Percentiles rank a stretch among this genome's conserved stretches.
phyloP scores from a whole-genome alignment of 495 filamentous ascomycete species.

The Tuber borchii region DNA sequence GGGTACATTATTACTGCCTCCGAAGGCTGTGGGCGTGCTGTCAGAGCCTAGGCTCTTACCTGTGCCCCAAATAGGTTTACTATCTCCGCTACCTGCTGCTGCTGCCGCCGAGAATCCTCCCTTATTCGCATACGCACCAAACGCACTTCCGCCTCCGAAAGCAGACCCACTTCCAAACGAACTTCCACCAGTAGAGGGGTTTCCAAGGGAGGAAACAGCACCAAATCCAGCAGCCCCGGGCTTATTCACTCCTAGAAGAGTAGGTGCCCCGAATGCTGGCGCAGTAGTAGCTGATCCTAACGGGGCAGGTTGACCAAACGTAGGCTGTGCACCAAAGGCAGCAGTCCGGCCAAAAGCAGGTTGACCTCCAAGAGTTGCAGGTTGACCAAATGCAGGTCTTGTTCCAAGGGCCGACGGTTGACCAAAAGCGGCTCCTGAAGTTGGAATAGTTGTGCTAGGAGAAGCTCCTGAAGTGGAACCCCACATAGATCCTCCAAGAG shows the following conservation, averaged over 20 bases:
- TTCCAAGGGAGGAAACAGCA: conserved; percentile 40
- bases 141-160: conserved; percentile 46
- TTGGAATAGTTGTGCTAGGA: conserved; percentile 9
- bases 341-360: conserved; percentile 26
- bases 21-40: conserved; percentile 44
- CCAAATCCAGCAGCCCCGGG: conserved; percentile 23
- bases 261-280: conserved; percentile 43
- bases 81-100: conserved; percentile 25
- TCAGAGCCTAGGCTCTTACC: conserved; percentile 51
- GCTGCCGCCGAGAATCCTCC: conserved; percentile 52
- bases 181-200: conserved; percentile 20
- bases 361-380: not conserved
- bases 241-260: conserved; percentile 24
- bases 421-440: conserved; percentile 28
- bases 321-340: conserved; percentile 39
- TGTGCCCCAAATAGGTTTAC: conserved; percentile 41
- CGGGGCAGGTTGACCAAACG: conserved; percentile 50
- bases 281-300: conserved; percentile 34
- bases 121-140: conserved; percentile 56
- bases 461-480: conserved; percentile 8
- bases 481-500: conserved; percentile 18
- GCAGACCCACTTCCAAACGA: conserved; percentile 30
- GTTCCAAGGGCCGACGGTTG: conserved; percentile 22
- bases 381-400: conserved; percentile 18
- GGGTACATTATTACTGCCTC: conserved; percentile 41